Percentiles rank a stretch among this genome's conserved stretches.
Evolutionary conservation across 1,284 basidiomycete species (phyloP).

Genomic region (Sporisorium iseilematis-ciliati): DNA sequence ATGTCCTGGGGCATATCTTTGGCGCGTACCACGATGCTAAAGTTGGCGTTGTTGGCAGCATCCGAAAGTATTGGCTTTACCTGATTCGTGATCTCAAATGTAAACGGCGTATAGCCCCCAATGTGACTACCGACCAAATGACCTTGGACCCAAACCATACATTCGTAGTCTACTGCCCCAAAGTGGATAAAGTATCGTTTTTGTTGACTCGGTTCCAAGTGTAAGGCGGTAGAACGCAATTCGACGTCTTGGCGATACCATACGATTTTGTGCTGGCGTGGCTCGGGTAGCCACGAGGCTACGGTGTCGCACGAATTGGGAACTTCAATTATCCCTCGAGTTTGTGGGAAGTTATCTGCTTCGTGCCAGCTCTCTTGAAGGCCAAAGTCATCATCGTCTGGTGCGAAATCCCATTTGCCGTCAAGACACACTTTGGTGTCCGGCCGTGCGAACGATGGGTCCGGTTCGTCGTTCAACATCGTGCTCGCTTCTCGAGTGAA

Average conservation of each 20-base stretch:
- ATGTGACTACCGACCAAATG: conserved; percentile 25
- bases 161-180: conserved; percentile 55
- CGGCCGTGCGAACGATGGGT: conserved; percentile 12
- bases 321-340: conserved; percentile 16
- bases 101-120: conserved; percentile 36
- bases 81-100: conserved; percentile 40
- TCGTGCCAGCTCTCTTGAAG: conserved; percentile 28
- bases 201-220: not conserved
- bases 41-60: not conserved
- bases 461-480: conserved; percentile 1
- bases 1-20: conserved; percentile 43
- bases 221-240: not conserved
- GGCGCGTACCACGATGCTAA: conserved; percentile 34
- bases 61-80: not conserved
- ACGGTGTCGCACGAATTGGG: conserved; percentile 36
- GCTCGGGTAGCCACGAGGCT: conserved; percentile 17
- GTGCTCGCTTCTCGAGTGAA: not conserved
- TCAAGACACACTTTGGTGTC: conserved; percentile 8
- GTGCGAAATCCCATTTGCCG: conserved; percentile 31
- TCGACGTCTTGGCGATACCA: conserved; percentile 20
- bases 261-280: conserved; percentile 18
- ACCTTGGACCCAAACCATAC: conserved; percentile 44
- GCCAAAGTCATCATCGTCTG: conserved; percentile 43
- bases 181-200: conserved; percentile 42
- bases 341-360: not conserved